Base-by-base conservation (phyloP, 768 basidiomycete species). In the Hypholoma fasciculare region DNA sequence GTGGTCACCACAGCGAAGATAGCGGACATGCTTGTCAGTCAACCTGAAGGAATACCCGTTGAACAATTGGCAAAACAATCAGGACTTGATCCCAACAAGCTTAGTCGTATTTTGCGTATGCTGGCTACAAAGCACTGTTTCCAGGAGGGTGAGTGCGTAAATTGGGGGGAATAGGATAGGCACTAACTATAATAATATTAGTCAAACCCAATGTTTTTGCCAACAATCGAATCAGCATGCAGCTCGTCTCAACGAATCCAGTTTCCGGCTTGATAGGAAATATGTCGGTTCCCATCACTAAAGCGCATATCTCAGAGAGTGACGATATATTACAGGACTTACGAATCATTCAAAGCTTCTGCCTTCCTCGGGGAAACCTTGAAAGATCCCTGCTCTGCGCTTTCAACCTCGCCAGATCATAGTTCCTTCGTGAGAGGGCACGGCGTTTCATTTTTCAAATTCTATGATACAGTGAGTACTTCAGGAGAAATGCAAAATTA, bases 151-250 rank as follows among this genome's bases (percentile, higher is more conserved):
- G 13, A 0, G 7, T 26, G 19, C 19, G 1, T 19, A 7, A 34
- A 23, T 1, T 4, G 5, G 6, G n/a, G 16, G 11, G 19, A 16
- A 11, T 23, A 16, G 17, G 9, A 34, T 9, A 34, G 9, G 30
- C 30, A 34, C 9, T 6, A 9, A 34, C 16, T 20, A 9, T 3
- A 49, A 16, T 49, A 19, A 7, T 26, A 23, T n/a, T 48, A 78
- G 77, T 78, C 2, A 61, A 63, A 23, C 63, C 63, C 12, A 69
- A 77, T 49, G 72, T 76, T 0, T 79, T 76, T 52, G 72, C 74
- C 4, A 78, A 80, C 56, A 80, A 77, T 60, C 71, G 77, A 0
- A 65, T 81, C 1, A 76, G 74, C 54, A 59, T 74, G 38, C 63
- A 69, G 34, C 65, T 78, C 1, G 50, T 72, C 1, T 74, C 75